Evolutionary conservation across 2,329 filamentous ascomycete genomes (phyloP).

Genomic region (Alternaria incomplexa): DNA sequence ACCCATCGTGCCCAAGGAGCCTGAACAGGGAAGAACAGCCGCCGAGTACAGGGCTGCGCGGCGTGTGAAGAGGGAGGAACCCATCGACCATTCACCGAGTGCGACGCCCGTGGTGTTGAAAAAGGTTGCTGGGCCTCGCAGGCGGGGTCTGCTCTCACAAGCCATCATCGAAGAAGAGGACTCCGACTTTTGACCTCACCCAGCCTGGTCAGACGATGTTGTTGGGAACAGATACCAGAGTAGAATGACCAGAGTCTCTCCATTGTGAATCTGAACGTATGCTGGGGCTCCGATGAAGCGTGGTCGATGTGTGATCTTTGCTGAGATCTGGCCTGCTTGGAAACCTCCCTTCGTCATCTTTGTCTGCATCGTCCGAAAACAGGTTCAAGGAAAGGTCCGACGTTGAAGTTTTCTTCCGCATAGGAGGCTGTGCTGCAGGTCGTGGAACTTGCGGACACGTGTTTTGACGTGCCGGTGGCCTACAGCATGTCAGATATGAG

Average conservation of each 20-base stretch:
- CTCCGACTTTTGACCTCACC: conserved; percentile 50
- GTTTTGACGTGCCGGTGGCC: neutral
- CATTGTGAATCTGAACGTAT: neutral
- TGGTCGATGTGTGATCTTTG: neutral
- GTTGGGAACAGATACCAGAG: neutral
- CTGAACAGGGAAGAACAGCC: conserved; percentile 27
- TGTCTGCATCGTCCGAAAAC: neutral
- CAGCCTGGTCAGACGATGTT: neutral
- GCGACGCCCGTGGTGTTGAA: conserved; percentile 25
- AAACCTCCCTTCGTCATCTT: neutral
- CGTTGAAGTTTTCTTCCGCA: neutral
- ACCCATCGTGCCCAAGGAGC: conserved; percentile 11
- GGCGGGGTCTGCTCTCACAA: conserved; percentile 64
- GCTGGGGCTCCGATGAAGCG: neutral
- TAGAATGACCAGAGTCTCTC: conserved; percentile 8
- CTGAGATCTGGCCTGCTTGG: neutral
- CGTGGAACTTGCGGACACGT: neutral
- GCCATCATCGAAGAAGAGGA: conserved; percentile 77
- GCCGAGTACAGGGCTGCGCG: conserved; percentile 38
- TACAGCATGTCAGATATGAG: neutral
- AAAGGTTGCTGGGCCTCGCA: conserved; percentile 37
- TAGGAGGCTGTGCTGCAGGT: neutral
- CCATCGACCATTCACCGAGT: conserved; percentile 20
- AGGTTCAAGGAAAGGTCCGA: neutral
- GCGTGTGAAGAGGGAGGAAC: conserved; percentile 29